A percentile compares a stretch with the other conserved stretches of the same genome.
Evolutionary conservation across 2,329 filamentous ascomycete genomes (phyloP).

Genomic region (Alternaria rosae): DNA sequence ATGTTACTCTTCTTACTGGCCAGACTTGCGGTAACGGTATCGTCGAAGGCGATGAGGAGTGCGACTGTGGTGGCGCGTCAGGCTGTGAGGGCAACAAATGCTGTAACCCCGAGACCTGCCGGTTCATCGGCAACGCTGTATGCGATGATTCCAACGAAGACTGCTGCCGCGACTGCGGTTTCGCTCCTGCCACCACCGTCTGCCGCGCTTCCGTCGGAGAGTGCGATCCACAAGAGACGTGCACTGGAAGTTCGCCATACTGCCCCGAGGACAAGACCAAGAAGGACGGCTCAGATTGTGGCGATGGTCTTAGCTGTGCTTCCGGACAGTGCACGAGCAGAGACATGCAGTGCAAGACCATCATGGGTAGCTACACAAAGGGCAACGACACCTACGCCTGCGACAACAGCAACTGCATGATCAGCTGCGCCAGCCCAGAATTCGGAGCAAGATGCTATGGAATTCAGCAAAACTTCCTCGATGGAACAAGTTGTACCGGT

Average conservation of each 20-base stretch:
- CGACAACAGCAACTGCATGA: slow-evolving; percentile 72
- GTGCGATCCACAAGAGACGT: slow-evolving; percentile 87
- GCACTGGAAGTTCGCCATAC: slow-evolving; percentile 72
- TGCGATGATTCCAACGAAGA: slow-evolving; percentile 88
- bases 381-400: slow-evolving; percentile 84
- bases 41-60: slow-evolving; percentile 91
- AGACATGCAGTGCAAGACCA: slow-evolving; percentile 83
- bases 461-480: slow-evolving; percentile 90
- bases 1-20: slow-evolving; percentile 80
- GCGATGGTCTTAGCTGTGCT: slow-evolving; percentile 76
- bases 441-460: slow-evolving; percentile 73
- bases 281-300: slow-evolving; percentile 76
- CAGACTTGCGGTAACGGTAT: slow-evolving; percentile 96
- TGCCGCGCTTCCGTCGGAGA: slow-evolving; percentile 80
- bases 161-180: slow-evolving; percentile 77
- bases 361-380: slow-evolving; percentile 77
- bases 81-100: slow-evolving; percentile 79
- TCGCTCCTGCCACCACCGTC: slow-evolving; percentile 71
- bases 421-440: slow-evolving; percentile 77
- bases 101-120: slow-evolving; percentile 87
- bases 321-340: slow-evolving; percentile 95
- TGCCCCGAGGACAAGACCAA: slow-evolving; percentile 78
- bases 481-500: slow-evolving; percentile 84
- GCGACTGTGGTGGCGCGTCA: slow-evolving; percentile 84
- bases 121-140: slow-evolving; percentile 75